Conservation (phyloP, 2,329 filamentous ascomycete genomes). For the Hymenotorrendiella dingleyae region DNA sequence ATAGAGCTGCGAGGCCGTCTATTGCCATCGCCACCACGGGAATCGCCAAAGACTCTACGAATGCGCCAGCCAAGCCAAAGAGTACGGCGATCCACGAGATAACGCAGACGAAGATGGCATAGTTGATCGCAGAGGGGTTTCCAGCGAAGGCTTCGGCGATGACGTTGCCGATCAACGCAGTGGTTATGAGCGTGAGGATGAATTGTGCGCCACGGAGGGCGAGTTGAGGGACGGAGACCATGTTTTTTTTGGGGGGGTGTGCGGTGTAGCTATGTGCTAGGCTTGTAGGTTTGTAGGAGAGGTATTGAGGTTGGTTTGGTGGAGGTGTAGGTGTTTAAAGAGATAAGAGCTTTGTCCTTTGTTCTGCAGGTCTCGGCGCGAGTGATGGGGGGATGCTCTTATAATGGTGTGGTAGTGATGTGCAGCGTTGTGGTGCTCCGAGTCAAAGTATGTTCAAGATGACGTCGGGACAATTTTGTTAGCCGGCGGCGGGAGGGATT, state of each 20-base stretch:
- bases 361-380: too few species aligned
- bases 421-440: too few species aligned
- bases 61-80: conserved; percentile 51
- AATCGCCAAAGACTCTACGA: conserved; percentile 47
- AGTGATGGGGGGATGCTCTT: too few species aligned
- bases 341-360: too few species aligned
- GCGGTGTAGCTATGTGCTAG: too few species aligned
- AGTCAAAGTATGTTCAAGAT: too few species aligned
- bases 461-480: too few species aligned
- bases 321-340: too few species aligned
- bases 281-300: too few species aligned
- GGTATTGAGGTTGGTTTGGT: too few species aligned
- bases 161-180: conserved; percentile 29
- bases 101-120: conserved; percentile 62
- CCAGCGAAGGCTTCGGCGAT: conserved; percentile 51
- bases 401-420: too few species aligned
- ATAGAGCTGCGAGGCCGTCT: conserved; percentile 52
- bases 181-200: conserved; percentile 26
- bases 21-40: conserved; percentile 47
- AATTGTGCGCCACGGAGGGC: conserved; percentile 24
- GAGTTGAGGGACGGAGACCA: conserved; percentile 20
- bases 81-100: conserved; percentile 61
- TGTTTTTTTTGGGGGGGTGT: conserved; percentile 1
- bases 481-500: too few species aligned
- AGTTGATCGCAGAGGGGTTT: conserved; percentile 52